Percentiles rank a stretch among this genome's conserved stretches.
phyloP scores from a whole-genome alignment of 2,329 filamentous ascomycete species.

The Didymella segeticola region DNA sequence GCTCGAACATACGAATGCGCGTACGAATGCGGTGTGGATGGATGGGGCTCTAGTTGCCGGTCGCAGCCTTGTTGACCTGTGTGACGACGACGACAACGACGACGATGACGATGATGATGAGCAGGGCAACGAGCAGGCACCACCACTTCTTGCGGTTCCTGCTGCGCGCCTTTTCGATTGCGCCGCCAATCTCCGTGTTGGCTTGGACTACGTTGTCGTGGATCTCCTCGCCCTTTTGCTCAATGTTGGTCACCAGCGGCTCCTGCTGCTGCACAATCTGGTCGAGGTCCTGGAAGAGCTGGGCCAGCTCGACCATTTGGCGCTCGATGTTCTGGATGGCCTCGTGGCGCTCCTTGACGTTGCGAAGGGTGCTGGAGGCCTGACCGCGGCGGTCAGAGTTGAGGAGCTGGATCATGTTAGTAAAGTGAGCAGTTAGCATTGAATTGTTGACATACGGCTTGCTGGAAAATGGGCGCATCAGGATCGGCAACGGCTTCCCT shows the following conservation, averaged over 20 bases:
- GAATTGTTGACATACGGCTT: slow-evolving; percentile 62
- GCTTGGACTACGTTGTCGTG: slow-evolving; percentile 84
- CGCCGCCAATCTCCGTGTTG: slow-evolving; percentile 81
- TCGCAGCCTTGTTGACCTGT: slow-evolving; percentile 32
- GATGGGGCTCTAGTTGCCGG: slow-evolving; percentile 15
- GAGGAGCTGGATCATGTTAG: slow-evolving; percentile 63
- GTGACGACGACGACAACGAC: slow-evolving; percentile 49
- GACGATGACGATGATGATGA: slow-evolving; percentile 48
- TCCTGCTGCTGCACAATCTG: slow-evolving; percentile 87
- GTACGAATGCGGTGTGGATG: too few species aligned
- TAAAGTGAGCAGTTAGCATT: too few species aligned
- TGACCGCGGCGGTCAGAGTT: slow-evolving; percentile 81
- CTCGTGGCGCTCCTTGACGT: slow-evolving; percentile 81
- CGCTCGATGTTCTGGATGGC: slow-evolving; percentile 91
- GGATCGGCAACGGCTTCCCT: slow-evolving; percentile 75
- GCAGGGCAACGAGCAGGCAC: slow-evolving; percentile 74
- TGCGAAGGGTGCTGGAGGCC: slow-evolving; percentile 77
- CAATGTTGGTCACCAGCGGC: slow-evolving; percentile 77
- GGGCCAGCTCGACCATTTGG: slow-evolving; percentile 84
- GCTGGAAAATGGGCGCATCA: slow-evolving; percentile 83
- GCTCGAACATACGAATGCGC: too few species aligned
- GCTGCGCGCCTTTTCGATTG: slow-evolving; percentile 76
- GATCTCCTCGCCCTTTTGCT: slow-evolving; percentile 85
- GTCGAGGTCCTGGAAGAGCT: slow-evolving; percentile 90
- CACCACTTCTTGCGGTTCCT: slow-evolving; percentile 92